Percentiles rank a stretch among this genome's conserved stretches.
Evolutionary conservation across 768 basidiomycete species (phyloP).

Genomic region (Chiua virens): DNA sequence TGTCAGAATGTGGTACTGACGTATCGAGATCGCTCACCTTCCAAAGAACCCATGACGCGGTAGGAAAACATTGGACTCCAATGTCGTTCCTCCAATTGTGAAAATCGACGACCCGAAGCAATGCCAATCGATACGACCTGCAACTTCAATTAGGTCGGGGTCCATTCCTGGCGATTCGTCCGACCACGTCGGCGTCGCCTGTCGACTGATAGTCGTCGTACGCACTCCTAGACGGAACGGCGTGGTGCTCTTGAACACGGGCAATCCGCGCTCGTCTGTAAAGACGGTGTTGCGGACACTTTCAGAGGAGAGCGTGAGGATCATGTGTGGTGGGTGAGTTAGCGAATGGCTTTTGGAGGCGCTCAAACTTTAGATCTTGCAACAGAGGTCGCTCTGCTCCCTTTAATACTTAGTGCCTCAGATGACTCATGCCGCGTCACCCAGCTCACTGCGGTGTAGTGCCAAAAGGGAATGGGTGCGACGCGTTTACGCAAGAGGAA

Average conservation of each 20-base stretch:
- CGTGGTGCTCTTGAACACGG: conserved; percentile 26
- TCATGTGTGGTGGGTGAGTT: conserved; percentile 12
- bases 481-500: too few species aligned
- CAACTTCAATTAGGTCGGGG: conserved; percentile 21
- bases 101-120: conserved; percentile 30
- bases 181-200: neutral
- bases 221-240: conserved; percentile 18
- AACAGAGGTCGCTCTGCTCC: too few species aligned
- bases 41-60: conserved; percentile 17
- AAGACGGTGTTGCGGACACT: conserved; percentile 27
- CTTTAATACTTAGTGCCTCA: too few species aligned
- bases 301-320: conserved; percentile 27
- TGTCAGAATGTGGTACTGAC: too few species aligned
- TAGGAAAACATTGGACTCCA: conserved; percentile 26
- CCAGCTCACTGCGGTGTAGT: too few species aligned
- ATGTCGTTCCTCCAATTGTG: conserved; percentile 25
- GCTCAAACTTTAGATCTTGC: too few species aligned
- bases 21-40: conserved; percentile 3
- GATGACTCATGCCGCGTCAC: too few species aligned
- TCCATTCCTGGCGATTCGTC: neutral
- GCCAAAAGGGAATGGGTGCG: too few species aligned
- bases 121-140: conserved; percentile 36
- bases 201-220: conserved; percentile 20
- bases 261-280: conserved; percentile 27
- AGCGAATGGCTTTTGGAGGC: too few species aligned